A percentile compares a stretch with the other conserved stretches of the same genome.
Conservation (phyloP, 495 filamentous ascomycete species). For the Jackrogersella multiformis region DNA sequence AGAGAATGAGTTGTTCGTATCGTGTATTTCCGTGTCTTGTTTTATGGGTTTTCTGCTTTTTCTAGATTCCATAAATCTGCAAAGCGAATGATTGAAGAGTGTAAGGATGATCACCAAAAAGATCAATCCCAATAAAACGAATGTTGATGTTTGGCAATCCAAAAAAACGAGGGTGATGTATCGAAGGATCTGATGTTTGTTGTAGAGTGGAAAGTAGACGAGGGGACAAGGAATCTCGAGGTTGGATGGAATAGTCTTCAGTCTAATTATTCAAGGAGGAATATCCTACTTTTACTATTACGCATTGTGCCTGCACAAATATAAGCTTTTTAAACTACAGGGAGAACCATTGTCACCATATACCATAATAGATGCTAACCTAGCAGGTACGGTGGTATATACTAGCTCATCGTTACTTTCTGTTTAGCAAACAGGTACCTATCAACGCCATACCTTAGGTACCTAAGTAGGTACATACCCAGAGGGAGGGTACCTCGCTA, state of each 20-base stretch:
- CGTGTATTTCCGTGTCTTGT: constrained; percentile 15
- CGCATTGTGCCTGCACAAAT: background rate
- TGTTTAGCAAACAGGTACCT: too few species aligned
- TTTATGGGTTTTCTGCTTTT: constrained; percentile 32
- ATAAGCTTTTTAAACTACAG: too few species aligned
- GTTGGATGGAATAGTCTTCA: background rate
- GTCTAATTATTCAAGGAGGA: background rate
- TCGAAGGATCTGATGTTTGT: constrained; percentile 1
- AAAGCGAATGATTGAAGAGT: constrained; percentile 33
- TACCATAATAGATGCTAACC: too few species aligned
- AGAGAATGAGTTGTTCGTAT: background rate
- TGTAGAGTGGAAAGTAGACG: constrained; percentile 9
- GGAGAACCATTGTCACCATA: too few species aligned
- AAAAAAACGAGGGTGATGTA: constrained; percentile 37
- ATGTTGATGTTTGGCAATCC: constrained; percentile 45
- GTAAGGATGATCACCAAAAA: constrained; percentile 49
- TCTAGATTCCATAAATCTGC: constrained; percentile 43
- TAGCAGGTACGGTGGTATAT: background rate
- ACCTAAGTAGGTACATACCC: too few species aligned
- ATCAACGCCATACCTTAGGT: too few species aligned
- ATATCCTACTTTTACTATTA: background rate
- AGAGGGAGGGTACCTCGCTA: too few species aligned
- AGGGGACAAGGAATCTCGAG: background rate
- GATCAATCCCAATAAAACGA: constrained; percentile 40
- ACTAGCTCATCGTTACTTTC: too few species aligned